A percentile compares a stretch with the other conserved stretches of the same genome.
Conservation (phyloP, 208 protist species). For the Acanthamoeba royreba region DNA sequence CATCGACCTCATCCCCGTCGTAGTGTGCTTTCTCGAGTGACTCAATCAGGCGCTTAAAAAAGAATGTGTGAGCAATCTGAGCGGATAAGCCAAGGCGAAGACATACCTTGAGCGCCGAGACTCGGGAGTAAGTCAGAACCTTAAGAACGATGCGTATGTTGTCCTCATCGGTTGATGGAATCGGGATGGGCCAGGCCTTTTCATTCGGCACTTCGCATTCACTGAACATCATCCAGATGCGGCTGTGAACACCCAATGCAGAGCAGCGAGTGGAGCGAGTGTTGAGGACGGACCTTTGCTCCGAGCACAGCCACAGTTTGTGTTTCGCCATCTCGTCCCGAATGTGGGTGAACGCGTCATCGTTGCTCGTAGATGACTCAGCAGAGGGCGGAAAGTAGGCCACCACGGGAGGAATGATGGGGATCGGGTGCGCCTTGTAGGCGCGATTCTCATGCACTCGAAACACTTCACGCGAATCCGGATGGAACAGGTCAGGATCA, state of each 20-base stretch:
- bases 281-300: not conserved
- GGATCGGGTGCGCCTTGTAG: not conserved
- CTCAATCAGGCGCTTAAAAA: not conserved
- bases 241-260: too few species aligned
- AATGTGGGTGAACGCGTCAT: not conserved
- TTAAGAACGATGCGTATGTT: not conserved
- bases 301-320: not conserved
- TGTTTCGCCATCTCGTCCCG: not conserved
- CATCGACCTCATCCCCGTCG: not conserved
- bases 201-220: not conserved
- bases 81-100: not conserved
- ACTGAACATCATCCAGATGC: not conserved
- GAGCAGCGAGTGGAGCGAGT: not conserved
- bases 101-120: not conserved
- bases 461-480: not conserved
- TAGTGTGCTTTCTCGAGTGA: not conserved
- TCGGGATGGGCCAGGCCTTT: not conserved
- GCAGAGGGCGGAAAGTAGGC: not conserved
- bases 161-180: not conserved
- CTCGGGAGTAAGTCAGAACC: not conserved
- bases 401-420: not conserved
- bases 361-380: not conserved
- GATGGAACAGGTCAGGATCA: not conserved
- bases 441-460: not conserved
- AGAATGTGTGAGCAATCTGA: not conserved